These are phyloP conservation scores for Lathyrus sativus DNA, from an alignment of 306 rosid species.

Conservation along the genomic window DNA sequence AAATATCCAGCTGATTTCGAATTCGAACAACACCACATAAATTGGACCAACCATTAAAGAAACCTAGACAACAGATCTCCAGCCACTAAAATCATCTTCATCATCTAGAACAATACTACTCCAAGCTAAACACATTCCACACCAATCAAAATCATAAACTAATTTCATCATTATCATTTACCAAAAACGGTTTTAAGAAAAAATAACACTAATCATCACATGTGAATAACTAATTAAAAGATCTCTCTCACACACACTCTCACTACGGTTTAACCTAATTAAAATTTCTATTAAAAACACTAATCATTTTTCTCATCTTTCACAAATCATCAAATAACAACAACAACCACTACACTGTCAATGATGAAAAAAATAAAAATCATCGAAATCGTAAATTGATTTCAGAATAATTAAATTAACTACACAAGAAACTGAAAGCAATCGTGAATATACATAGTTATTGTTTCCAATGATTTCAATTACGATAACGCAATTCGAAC, in stretches of 20 bases:
- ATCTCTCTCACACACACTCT: constrained; percentile 34
- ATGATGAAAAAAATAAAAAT: constrained; percentile 2
- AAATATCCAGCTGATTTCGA: neutral
- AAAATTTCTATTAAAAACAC: neutral
- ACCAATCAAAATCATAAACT: constrained; percentile 23
- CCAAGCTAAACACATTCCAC: constrained; percentile 30
- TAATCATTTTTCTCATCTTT: neutral
- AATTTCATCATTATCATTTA: neutral
- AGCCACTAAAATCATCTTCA: constrained; percentile 16
- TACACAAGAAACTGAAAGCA: constrained; percentile 3
- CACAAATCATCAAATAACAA: constrained; percentile 8
- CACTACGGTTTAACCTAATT: constrained; percentile 30
- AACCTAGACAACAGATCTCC: constrained; percentile 33
- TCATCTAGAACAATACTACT: constrained; percentile 22
- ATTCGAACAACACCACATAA: neutral
- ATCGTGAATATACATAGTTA: constrained; percentile 11
- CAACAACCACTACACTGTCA: constrained; percentile 20
- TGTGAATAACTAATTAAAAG: constrained; percentile 9
- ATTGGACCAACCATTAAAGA: constrained; percentile 17
- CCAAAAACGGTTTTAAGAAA: neutral
- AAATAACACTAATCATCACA: constrained; percentile 26
- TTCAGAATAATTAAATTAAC: neutral
- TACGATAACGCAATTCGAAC: constrained; percentile 15
- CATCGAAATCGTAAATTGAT: constrained; percentile 25
- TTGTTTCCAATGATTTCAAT: constrained; percentile 12